Evolutionary conservation across 805 yeast species (phyloP).

Genomic region (Metschnikowia continentalis): DNA sequence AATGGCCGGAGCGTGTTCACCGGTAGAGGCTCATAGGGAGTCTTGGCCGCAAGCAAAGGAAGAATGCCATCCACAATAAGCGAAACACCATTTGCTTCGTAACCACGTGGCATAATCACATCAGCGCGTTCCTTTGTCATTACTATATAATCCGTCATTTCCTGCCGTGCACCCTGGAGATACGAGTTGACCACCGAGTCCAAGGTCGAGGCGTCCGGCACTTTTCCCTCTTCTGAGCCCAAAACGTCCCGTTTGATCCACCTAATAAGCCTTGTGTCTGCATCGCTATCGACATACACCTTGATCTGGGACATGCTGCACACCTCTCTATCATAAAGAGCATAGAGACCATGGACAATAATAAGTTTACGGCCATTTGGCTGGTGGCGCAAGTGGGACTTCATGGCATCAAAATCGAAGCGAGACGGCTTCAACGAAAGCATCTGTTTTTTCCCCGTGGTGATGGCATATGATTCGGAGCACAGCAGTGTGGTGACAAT

Average conservation of each 20-base stretch:
- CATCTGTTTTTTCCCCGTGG: constrained; percentile 21
- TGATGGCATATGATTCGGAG: constrained; percentile 26
- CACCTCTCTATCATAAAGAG: constrained; percentile 60
- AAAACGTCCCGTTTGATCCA: constrained; percentile 54
- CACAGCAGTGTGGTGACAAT: constrained; percentile 15
- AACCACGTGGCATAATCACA: constrained; percentile 68
- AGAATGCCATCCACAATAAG: constrained; percentile 64
- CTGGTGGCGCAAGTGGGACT: constrained; percentile 21
- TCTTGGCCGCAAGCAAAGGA: constrained; percentile 27
- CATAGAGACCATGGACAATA: constrained; percentile 75
- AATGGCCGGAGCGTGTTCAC: constrained; percentile 30
- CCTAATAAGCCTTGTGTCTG: constrained; percentile 79
- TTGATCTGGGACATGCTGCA: constrained; percentile 56
- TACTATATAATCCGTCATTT: constrained; percentile 59
- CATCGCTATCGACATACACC: constrained; percentile 77
- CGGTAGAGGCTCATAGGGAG: constrained; percentile 11
- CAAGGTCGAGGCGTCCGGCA: constrained; percentile 12
- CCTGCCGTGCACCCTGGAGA: constrained; percentile 55
- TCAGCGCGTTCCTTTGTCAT: constrained; percentile 75
- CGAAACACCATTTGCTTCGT: constrained; percentile 52
- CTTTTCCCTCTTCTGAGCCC: neutral
- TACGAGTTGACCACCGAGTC: constrained; percentile 45
- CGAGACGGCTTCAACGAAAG: constrained; percentile 37
- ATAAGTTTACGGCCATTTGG: constrained; percentile 21
- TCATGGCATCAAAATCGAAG: constrained; percentile 32